Conservation (phyloP, 2,329 filamentous ascomycete species). For the Fusarium sp. region DNA sequence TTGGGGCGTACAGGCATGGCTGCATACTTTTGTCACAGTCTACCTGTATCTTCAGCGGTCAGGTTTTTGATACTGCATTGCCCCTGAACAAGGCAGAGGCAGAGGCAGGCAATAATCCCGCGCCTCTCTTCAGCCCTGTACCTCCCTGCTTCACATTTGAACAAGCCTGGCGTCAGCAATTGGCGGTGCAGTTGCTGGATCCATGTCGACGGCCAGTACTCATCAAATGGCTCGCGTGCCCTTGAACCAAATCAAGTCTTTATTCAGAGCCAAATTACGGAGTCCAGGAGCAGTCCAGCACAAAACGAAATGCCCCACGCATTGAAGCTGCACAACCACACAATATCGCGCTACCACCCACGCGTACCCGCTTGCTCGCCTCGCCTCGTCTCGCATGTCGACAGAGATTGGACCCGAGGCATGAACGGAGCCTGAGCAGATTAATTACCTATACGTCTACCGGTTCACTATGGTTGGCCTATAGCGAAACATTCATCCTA, state of each 20-base stretch:
- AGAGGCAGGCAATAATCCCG: constrained; percentile 22
- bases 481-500: background rate
- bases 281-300: constrained; percentile 21
- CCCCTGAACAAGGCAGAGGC: constrained; percentile 13
- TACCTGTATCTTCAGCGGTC: background rate
- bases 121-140: constrained; percentile 35
- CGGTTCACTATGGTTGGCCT: background rate
- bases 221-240: constrained; percentile 33
- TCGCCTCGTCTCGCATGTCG: constrained; percentile 28
- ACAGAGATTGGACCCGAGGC: constrained; percentile 19
- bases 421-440: constrained; percentile 37
- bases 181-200: constrained; percentile 16
- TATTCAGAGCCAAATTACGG: constrained; percentile 22
- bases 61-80: background rate
- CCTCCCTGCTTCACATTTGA: constrained; percentile 19
- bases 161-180: constrained; percentile 8
- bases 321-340: constrained; percentile 16
- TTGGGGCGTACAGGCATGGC: background rate
- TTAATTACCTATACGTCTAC: constrained; percentile 38
- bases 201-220: constrained; percentile 8
- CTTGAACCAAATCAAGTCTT: constrained; percentile 33
- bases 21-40: background rate
- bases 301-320: constrained; percentile 28
- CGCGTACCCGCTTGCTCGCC: constrained; percentile 31
- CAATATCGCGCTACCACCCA: constrained; percentile 17